phyloP scores from a whole-genome alignment of 2,329 filamentous ascomycete genomes.

The Arthrobotrys sphaeroides region DNA sequence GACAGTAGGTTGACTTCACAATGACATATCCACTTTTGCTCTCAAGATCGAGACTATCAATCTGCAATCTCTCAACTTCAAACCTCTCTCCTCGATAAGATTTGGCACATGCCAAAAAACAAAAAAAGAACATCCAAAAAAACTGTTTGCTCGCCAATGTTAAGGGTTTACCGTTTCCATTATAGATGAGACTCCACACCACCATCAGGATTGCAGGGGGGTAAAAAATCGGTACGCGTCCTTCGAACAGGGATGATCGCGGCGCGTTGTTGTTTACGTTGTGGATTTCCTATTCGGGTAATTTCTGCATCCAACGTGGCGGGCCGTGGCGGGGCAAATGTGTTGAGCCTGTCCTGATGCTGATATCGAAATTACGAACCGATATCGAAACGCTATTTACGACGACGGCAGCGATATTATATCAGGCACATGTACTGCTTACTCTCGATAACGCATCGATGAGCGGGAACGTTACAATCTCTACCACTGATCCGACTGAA shows the following conservation, averaged over 20 bases:
- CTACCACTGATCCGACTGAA: not conserved
- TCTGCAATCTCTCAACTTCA: constrained; percentile 19
- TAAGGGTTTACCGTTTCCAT: constrained; percentile 51
- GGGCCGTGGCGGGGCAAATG: not conserved
- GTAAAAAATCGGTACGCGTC: constrained; percentile 26
- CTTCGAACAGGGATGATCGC: constrained; percentile 4
- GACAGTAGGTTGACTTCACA: constrained; percentile 36
- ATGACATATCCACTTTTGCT: constrained; percentile 38
- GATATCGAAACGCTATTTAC: not conserved
- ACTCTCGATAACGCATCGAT: constrained; percentile 4
- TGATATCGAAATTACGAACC: not conserved
- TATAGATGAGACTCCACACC: constrained; percentile 36
- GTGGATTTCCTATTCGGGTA: constrained; percentile 36
- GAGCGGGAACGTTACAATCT: not conserved
- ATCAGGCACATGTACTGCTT: constrained; percentile 1
- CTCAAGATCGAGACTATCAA: constrained; percentile 28
- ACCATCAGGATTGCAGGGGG: constrained; percentile 26
- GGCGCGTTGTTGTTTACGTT: constrained; percentile 53
- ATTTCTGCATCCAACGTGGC: constrained; percentile 13
- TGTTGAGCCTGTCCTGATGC: constrained; percentile 16
- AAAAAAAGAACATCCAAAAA: no score
- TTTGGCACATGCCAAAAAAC: constrained; percentile 34
- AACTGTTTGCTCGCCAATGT: constrained; percentile 4
- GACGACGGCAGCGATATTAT: not conserved
- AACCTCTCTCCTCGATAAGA: constrained; percentile 24